Percentiles rank a stretch among this genome's conserved stretches.
These are phyloP conservation scores for Nakazawaea ishiwadae DNA, from an alignment of 805 yeast genomes.

Conservation along the genomic window DNA sequence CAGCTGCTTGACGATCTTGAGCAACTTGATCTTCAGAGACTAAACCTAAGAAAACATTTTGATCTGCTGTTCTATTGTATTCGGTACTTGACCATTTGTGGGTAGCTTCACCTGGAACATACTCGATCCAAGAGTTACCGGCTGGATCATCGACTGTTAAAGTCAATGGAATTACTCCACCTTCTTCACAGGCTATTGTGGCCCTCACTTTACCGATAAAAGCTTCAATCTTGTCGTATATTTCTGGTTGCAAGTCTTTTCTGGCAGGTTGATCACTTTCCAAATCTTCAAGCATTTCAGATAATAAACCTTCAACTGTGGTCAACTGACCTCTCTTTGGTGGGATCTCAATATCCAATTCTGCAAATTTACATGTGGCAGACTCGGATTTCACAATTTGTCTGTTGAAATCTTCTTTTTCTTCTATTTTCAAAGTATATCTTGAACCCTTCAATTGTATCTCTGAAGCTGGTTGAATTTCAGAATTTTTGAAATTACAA, in stretches of 20 bases:
- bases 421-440: constrained; percentile 65
- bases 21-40: constrained; percentile 65
- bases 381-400: constrained; percentile 90
- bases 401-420: constrained; percentile 71
- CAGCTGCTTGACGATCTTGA: constrained; percentile 38
- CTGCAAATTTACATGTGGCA: constrained; percentile 73
- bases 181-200: constrained; percentile 58
- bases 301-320: constrained; percentile 82
- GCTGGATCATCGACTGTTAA: constrained; percentile 87
- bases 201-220: constrained; percentile 58
- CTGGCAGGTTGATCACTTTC: constrained; percentile 78
- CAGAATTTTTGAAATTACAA: constrained; percentile 87
- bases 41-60: constrained; percentile 79
- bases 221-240: constrained; percentile 68
- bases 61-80: constrained; percentile 82
- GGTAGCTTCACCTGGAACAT: constrained; percentile 76
- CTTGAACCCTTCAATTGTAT: constrained; percentile 86
- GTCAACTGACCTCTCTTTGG: constrained; percentile 92
- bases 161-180: constrained; percentile 66
- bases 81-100: constrained; percentile 88
- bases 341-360: constrained; percentile 91
- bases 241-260: constrained; percentile 66
- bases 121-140: constrained; percentile 96
- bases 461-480: constrained; percentile 91
- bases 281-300: constrained; percentile 81